phyloP scores from a whole-genome alignment of 2,329 filamentous ascomycete genomes.

The Sclerotinia nivalis region DNA sequence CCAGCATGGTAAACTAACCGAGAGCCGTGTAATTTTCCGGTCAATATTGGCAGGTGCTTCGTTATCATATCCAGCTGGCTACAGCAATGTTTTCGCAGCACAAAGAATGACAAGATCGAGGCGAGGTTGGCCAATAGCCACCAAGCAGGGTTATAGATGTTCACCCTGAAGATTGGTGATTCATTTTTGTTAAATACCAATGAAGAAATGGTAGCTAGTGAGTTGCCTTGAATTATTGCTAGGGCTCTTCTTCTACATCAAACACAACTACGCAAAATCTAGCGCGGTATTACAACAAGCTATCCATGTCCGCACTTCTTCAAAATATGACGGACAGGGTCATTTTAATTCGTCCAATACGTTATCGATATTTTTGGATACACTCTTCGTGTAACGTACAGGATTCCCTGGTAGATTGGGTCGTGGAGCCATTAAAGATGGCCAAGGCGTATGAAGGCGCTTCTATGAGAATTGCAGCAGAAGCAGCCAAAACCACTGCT shows the following conservation, averaged over 20 bases:
- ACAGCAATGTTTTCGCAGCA: not conserved
- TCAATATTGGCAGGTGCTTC: not conserved
- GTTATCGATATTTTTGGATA: not conserved
- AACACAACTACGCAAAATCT: not conserved
- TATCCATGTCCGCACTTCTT: not conserved
- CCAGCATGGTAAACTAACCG: not conserved
- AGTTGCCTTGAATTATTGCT: not conserved
- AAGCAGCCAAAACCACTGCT: not conserved
- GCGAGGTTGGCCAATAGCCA: accelerated
- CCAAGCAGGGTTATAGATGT: not conserved
- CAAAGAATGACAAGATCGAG: accelerated
- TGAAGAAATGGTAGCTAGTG: not conserved
- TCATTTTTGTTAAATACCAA: accelerated
- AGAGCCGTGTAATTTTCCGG: not conserved
- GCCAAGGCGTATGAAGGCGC: not conserved
- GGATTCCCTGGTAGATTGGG: not conserved
- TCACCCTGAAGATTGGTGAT: accelerated
- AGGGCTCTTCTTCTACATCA: not conserved
- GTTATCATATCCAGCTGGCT: not conserved
- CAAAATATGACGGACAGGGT: not conserved
- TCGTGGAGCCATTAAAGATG: not conserved
- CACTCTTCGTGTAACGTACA: not conserved
- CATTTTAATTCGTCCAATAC: accelerated
- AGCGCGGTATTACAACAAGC: not conserved
- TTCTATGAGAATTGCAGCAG: not conserved